Evolutionary conservation across 1,284 basidiomycete genomes (phyloP), one percentile per base, ranked within the genome.

Genomic region (Apiotrichum veenhuisii): DNA sequence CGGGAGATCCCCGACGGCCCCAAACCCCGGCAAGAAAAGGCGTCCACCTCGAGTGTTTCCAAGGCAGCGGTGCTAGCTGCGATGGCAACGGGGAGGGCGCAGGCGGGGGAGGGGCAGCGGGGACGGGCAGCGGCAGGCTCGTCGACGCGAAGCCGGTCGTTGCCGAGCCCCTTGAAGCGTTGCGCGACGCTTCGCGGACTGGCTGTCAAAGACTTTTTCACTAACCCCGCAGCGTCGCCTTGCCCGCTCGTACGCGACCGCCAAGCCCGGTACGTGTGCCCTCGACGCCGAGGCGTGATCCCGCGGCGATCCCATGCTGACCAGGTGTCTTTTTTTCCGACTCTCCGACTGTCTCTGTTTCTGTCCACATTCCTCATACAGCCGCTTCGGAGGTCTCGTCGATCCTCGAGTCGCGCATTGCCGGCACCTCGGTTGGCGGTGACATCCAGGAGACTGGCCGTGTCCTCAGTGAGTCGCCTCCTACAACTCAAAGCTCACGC

Each of bases 381-480:
- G 95, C 93, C 79, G 94, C 94, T 69, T 95, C 94, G 74, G 95
- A 98, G 85, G 95, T 98, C 72, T 95, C 93, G 62, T 93, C 92
- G 73, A 98, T 98, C 82, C 87, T 98, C 76, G 95, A 98, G 85
- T 89, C 89, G 77, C 91, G 95, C 79, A 98, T 98, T 79, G 86
- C 94, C 70, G 94, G 95, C 78, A 85, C 89, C 66, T 83, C 87
- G 69, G 82, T 91, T 69, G 87, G 89, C 72, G 89, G 86, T 76
- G 95, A 97, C 79, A 91, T 98, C 74, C 91, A 97, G 83, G 95
- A 98, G 83, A 98, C 95, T 64, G 95, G 95, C 76, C 92, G 93
- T 78, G 95, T 98, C 70, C 82, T 98, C 80, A 97, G 90, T 93
- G 77, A 68, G 89, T 85, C 20, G 10, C 11, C 18, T 8, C 45